A percentile compares a stretch with the other conserved stretches of the same genome.
phyloP scores from a whole-genome alignment of 352 stramenopile species.

The Globisporangium echinulatum region DNA sequence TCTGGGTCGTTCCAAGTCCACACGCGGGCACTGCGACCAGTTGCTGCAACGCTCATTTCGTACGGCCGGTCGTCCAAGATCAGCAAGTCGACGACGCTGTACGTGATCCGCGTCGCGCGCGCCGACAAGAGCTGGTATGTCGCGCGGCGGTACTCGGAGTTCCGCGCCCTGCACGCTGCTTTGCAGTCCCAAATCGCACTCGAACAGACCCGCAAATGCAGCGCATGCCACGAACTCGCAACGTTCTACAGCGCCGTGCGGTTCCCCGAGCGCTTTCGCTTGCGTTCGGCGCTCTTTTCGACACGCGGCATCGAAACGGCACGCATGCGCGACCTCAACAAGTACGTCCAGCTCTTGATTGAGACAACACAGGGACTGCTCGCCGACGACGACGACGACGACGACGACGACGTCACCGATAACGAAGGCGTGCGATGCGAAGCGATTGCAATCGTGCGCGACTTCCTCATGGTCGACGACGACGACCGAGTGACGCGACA shows the following conservation, averaged over 20 bases:
- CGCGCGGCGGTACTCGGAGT: constrained; percentile 70
- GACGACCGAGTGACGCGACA: constrained; percentile 7
- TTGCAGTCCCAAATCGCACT: constrained; percentile 25
- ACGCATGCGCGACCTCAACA: constrained; percentile 56
- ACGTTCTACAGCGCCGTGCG: constrained; percentile 28
- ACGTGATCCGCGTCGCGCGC: constrained; percentile 58
- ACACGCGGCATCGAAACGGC: constrained; percentile 50
- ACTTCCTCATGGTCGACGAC: constrained; percentile 66
- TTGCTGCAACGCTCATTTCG: constrained; percentile 54
- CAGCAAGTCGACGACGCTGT: constrained; percentile 50
- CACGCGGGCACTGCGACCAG: constrained; percentile 48
- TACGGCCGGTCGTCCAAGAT: constrained; percentile 60
- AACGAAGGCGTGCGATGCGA: constrained; percentile 22
- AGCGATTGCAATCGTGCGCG: constrained; percentile 39
- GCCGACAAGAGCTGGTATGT: constrained; percentile 62
- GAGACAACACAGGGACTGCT: constrained; percentile 62
- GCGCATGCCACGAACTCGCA: constrained; percentile 44
- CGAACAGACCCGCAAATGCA: constrained; percentile 16
- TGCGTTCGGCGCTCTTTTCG: constrained; percentile 41
- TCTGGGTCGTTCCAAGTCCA: constrained; percentile 24
- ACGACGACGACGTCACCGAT: constrained; percentile 32
- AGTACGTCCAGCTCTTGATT: constrained; percentile 58
- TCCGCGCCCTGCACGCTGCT: constrained; percentile 43
- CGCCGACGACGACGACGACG: constrained; percentile 44
- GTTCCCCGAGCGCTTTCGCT: constrained; percentile 51